Percentiles rank a stretch among this genome's conserved stretches.
Evolutionary conservation across 2,329 filamentous ascomycete genomes (phyloP).

Genomic region (Scopulariopsis brevicaulis): DNA sequence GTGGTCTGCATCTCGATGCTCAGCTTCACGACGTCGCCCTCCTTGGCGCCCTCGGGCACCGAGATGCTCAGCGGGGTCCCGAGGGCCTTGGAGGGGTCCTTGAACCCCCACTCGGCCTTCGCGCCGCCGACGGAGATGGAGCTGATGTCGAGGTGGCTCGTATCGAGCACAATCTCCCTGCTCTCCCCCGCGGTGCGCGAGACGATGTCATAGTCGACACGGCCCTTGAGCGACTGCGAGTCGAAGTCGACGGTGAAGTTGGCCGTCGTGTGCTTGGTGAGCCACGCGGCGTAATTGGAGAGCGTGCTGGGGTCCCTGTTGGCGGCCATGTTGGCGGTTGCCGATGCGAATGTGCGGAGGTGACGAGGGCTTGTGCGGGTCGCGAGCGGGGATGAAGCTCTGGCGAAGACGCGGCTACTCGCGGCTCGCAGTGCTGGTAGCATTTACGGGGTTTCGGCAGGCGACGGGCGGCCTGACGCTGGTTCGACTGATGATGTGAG

Average conservation of each 20-base stretch:
- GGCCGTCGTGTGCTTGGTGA: constrained; percentile 71
- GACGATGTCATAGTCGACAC: constrained; percentile 65
- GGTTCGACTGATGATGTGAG: neutral
- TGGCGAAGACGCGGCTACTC: neutral
- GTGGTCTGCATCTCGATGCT: constrained; percentile 72
- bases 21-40: constrained; percentile 36
- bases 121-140: constrained; percentile 59
- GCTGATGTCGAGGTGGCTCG: constrained; percentile 68
- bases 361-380: neutral
- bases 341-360: neutral
- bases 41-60: constrained; percentile 38
- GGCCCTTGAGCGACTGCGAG: constrained; percentile 63
- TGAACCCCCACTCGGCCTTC: constrained; percentile 55
- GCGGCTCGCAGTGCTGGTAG: neutral
- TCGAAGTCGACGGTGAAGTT: constrained; percentile 79
- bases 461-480: neutral
- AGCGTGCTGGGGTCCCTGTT: constrained; percentile 76
- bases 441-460: neutral
- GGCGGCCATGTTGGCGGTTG: constrained; percentile 2
- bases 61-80: constrained; percentile 58
- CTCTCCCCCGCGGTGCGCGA: constrained; percentile 63
- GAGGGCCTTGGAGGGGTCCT: constrained; percentile 60
- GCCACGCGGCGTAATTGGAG: constrained; percentile 84
- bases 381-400: neutral
- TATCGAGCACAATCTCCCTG: constrained; percentile 75